Base-by-base conservation (phyloP, 1,139 yeast genomes). In the Pichia sorboxylosa region DNA sequence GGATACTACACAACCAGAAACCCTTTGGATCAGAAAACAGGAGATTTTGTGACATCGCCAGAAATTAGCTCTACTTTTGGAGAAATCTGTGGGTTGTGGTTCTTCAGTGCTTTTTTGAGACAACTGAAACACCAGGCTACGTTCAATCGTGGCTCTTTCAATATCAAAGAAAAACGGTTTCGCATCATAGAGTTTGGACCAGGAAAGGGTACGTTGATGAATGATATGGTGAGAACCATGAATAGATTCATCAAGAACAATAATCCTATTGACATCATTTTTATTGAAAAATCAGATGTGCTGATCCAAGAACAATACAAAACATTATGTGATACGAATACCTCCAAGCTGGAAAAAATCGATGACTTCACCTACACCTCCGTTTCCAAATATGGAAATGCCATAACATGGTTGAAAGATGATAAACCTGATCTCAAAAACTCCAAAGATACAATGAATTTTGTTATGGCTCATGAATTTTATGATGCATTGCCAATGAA, bases 51-150 rank as follows among this genome's bases (percentile, higher is more conserved):
- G 35, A 83, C 94, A 0, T 77, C 90, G 0, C 94, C 94, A 0
- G 94, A 83, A 55, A 81, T 83, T 31, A 78, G 92, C 4, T 84
- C 83, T 29, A 78, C 82, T 58, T 83, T 83, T 60, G 94, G 94
- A 9, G 94, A 83, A 50, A 70, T 82, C 62, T 66, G 82, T 34
- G 94, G 93, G 0, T 59, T 83, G 8, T 83, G 93, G 85, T 59
- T 66, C 36, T 71, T 61, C 39, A 61, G 68, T 14, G 64, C 69
- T 17, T 81, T 87, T 83, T 47, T 68, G 32, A 55, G 61, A 3
- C 87, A 79, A 46, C 32, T 51, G 33, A 49, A 45, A 35, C 29
- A 41, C 6, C 50, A 45, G 27, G 47, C 52, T 4, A 34, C 36
- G 2, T 61, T 64, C 2, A 56, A 54, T 26, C 82, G 85, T 0